These are phyloP conservation scores for Aspergillus caelatus DNA, from an alignment of 2,329 filamentous ascomycete species.

Conservation along the genomic window DNA sequence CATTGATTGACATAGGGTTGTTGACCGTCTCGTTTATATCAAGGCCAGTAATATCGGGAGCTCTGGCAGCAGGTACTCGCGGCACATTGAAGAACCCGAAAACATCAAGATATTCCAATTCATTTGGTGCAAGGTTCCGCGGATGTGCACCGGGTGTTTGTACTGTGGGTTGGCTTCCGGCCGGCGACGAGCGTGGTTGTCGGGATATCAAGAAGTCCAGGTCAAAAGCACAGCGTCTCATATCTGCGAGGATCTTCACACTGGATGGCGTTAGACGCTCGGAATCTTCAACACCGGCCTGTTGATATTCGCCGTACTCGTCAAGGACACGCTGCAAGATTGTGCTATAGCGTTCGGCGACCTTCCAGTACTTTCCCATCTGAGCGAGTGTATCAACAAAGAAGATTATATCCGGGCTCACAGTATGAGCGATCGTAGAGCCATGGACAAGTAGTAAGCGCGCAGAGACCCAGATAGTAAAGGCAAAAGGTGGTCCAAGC, in stretches of 20 bases:
- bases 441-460: constrained; percentile 86
- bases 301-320: constrained; percentile 79
- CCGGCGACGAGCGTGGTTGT: constrained; percentile 61
- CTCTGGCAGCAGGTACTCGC: constrained; percentile 57
- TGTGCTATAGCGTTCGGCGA: constrained; percentile 78
- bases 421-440: constrained; percentile 81
- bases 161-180: constrained; percentile 34
- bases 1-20: constrained; percentile 42
- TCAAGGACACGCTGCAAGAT: constrained; percentile 82
- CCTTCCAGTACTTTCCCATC: constrained; percentile 83
- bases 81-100: constrained; percentile 96
- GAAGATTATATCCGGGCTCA: constrained; percentile 77
- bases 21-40: constrained; percentile 29
- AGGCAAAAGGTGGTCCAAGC: constrained; percentile 87
- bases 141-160: constrained; percentile 50
- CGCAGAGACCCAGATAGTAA: constrained; percentile 89
- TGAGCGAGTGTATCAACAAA: constrained; percentile 80
- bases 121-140: constrained; percentile 72
- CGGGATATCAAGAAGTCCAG: constrained; percentile 86
- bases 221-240: constrained; percentile 88
- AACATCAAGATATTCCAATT: constrained; percentile 87
- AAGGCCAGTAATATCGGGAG: constrained; percentile 29
- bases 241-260: constrained; percentile 85
- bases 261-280: constrained; percentile 78
- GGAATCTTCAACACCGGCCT: constrained; percentile 60